A percentile compares a stretch with the other conserved stretches of the same genome.
Evolutionary conservation across 2,329 filamentous ascomycete species (phyloP).

Genomic region (Anthostomella pinea): DNA sequence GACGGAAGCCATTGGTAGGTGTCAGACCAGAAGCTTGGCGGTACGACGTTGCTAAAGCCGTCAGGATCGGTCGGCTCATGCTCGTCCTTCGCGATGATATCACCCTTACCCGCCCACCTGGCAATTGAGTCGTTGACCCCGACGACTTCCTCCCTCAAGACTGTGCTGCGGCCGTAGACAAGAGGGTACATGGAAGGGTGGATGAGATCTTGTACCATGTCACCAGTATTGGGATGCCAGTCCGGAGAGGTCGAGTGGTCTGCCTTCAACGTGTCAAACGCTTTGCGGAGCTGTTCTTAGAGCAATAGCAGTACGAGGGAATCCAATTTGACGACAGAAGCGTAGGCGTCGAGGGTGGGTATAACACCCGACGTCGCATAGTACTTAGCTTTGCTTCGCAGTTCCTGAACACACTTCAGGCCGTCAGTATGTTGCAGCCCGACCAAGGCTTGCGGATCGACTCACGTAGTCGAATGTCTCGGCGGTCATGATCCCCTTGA

Average conservation of each 20-base stretch:
- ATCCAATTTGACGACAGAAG: constrained; percentile 53
- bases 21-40: constrained; percentile 26
- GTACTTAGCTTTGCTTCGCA: constrained; percentile 48
- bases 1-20: constrained; percentile 45
- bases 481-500: constrained; percentile 15
- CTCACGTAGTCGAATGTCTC: constrained; percentile 23
- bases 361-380: constrained; percentile 40
- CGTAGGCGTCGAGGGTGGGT: constrained; percentile 41
- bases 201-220: constrained; percentile 55
- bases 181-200: constrained; percentile 60
- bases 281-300: constrained; percentile 33
- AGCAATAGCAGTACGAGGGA: constrained; percentile 34
- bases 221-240: constrained; percentile 54
- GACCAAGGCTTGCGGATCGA: not conserved
- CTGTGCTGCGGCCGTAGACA: constrained; percentile 41
- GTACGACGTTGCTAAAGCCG: not conserved
- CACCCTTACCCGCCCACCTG: constrained; percentile 27
- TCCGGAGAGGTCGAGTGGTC: constrained; percentile 43
- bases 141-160: constrained; percentile 34
- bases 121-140: constrained; percentile 24
- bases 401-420: constrained; percentile 41
- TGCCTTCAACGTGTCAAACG: constrained; percentile 41
- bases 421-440: too few relatives aligned
- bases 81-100: constrained; percentile 5
- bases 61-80: not conserved